Base-by-base conservation (phyloP, 345 rosid genomes). In the Citrus trifoliata region DNA sequence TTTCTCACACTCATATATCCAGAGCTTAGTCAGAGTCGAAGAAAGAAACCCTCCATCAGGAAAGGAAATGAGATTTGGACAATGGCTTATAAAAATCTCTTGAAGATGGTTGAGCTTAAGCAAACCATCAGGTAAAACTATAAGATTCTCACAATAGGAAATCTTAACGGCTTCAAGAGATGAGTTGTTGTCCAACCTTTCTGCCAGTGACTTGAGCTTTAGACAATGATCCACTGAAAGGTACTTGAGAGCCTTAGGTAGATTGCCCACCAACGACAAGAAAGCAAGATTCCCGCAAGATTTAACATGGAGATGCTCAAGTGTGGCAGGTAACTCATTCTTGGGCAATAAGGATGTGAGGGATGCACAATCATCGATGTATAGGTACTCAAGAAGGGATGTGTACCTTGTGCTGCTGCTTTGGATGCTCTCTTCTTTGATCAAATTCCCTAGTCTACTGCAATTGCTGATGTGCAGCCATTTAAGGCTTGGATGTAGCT, bases 201-300 rank as follows among this genome's bases (percentile, higher is more conserved):
- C 61, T 4, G 78, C 77, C 12, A 79, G 14, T 27, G 73, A 73
- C 16, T 40, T 46, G 30, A 79, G 76, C 22, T 67, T 27, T 21
- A 55, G 13, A 28, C 78, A 79, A 10, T 28, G 7, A 28, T 27
- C 2, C 24, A 58, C 61, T 10, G 7, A 37, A 58, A 73, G 30
- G 16, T 19, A 14, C 30, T 73, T 59, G 14, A 73, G 76, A n/a
- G 76, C 32, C 27, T 1, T 33, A 12, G 76, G 76, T 37, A 73
- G 59, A 28, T 63, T 30, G 19, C 81, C 71, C n/a, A 3, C 68
- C 4, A 33, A 51, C 25, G 66, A 71, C 28, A 78, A 46, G 63
- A 8, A 46, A 33, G 35, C 40, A 28, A 78, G 65, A 13, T n/a
- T 28, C 13, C 74, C 2, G 22, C 82, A 79, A 18, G 10, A 4